A percentile compares a stretch with the other conserved stretches of the same genome.
phyloP scores from a whole-genome alignment of 768 basidiomycete genomes.

The Gymnopilus junonius region DNA sequence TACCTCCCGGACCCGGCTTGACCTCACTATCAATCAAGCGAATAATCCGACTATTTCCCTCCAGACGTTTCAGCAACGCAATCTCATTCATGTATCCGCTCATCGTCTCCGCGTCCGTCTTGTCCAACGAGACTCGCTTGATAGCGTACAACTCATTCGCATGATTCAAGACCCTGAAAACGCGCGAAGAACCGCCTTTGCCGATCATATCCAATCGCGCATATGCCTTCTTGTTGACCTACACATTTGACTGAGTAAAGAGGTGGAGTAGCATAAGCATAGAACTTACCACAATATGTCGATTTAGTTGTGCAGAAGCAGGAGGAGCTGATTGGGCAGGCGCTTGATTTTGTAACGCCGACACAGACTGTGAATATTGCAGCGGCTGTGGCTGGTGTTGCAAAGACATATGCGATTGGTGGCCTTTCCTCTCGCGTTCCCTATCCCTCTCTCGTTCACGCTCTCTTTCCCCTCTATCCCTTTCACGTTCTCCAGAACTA shows the following conservation, averaged over 20 bases:
- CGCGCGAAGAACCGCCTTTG: constrained; percentile 93
- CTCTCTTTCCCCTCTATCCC: constrained; percentile 34
- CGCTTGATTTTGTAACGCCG: constrained; percentile 40
- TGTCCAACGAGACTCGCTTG: constrained; percentile 90
- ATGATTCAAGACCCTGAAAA: constrained; percentile 86
- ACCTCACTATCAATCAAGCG: constrained; percentile 90
- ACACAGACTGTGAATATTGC: constrained; percentile 32
- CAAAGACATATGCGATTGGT: constrained; percentile 31
- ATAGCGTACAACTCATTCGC: constrained; percentile 84
- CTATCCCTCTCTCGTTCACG: constrained; percentile 27
- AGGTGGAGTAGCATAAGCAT: constrained; percentile 1
- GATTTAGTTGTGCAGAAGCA: constrained; percentile 38
- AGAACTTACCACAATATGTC: constrained; percentile 45
- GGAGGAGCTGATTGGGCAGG: constrained; percentile 31
- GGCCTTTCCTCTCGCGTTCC: constrained; percentile 33
- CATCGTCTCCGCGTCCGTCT: constrained; percentile 88
- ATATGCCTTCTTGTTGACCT: constrained; percentile 86
- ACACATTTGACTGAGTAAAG: constrained; percentile 1
- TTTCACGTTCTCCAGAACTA: constrained; percentile 41
- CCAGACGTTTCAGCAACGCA: constrained; percentile 87
- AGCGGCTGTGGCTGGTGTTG: constrained; percentile 30
- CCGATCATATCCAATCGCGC: constrained; percentile 89
- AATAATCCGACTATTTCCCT: constrained; percentile 92
- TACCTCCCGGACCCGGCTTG: constrained; percentile 68
- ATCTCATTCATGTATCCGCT: constrained; percentile 97